Conservation (phyloP, 2,329 filamentous ascomycete species). For the Fusarium sp. region DNA sequence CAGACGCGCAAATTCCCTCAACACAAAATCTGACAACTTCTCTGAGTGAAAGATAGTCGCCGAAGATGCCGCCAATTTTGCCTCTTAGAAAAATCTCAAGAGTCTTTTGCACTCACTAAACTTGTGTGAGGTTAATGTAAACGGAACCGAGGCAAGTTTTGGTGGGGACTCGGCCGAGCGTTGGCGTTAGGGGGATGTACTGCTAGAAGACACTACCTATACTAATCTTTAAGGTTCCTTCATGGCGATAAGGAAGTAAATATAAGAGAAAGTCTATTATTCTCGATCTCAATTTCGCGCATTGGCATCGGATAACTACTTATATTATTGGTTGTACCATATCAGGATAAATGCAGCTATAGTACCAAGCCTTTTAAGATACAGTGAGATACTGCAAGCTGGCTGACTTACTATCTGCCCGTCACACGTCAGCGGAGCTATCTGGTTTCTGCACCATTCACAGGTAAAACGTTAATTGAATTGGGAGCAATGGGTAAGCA, state of each 20-base stretch:
- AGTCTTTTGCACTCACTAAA: slow-evolving; percentile 6
- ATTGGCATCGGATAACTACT: background rate
- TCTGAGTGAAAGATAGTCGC: background rate
- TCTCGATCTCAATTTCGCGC: background rate
- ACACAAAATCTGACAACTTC: background rate
- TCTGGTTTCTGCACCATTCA: background rate
- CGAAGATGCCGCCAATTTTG: slow-evolving; percentile 8
- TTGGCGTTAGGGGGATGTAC: slow-evolving; percentile 16
- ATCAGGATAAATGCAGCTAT: background rate
- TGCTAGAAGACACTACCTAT: background rate
- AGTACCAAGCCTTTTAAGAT: background rate
- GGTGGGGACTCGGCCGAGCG: slow-evolving; percentile 24
- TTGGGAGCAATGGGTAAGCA: background rate
- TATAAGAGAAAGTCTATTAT: background rate
- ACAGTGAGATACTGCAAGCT: background rate
- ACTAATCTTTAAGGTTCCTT: background rate
- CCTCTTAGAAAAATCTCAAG: slow-evolving; percentile 8
- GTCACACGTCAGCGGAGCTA: slow-evolving; percentile 15
- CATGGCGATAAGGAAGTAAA: background rate
- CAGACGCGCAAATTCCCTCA: background rate
- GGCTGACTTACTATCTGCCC: background rate
- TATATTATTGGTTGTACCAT: background rate
- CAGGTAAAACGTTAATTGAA: background rate
- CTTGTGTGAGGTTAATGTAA: slow-evolving; percentile 3
- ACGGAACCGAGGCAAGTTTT: slow-evolving; percentile 39